These are phyloP conservation scores for Epichloe typhina DNA, from an alignment of 2,329 filamentous ascomycete species.

Conservation along the genomic window DNA sequence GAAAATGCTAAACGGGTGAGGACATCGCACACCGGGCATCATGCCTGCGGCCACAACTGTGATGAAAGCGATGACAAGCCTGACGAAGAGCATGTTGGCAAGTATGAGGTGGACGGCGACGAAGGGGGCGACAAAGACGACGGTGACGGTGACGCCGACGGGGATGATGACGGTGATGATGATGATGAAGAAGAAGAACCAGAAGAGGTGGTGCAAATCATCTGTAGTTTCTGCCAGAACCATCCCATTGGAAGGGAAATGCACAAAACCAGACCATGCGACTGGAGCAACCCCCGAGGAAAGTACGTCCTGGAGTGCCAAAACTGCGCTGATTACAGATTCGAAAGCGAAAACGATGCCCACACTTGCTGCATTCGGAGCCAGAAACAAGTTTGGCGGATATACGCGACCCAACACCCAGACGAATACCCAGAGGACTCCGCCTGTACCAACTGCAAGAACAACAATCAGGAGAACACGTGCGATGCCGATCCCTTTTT, in stretches of 20 bases:
- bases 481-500: constrained; percentile 15
- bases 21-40: neutral
- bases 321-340: constrained; percentile 15
- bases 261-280: constrained; percentile 5
- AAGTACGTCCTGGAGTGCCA: constrained; percentile 12
- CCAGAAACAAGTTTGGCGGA: constrained; percentile 4
- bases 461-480: neutral
- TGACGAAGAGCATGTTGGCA: too few species aligned
- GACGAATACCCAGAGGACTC: constrained; percentile 4
- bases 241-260: constrained; percentile 4
- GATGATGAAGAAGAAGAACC: neutral
- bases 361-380: constrained; percentile 7
- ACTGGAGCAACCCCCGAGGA: constrained; percentile 4
- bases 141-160: neutral
- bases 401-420: constrained; percentile 9
- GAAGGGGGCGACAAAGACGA: neutral
- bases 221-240: constrained; percentile 9
- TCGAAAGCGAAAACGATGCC: neutral
- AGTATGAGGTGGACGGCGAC: neutral
- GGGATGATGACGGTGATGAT: too few species aligned
- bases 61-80: neutral
- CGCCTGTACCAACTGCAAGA: constrained; percentile 9
- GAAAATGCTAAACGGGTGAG: neutral
- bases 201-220: neutral
- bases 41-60: neutral